Conservation (phyloP, 495 filamentous ascomycete species). For the Schizothecium vesticola region DNA sequence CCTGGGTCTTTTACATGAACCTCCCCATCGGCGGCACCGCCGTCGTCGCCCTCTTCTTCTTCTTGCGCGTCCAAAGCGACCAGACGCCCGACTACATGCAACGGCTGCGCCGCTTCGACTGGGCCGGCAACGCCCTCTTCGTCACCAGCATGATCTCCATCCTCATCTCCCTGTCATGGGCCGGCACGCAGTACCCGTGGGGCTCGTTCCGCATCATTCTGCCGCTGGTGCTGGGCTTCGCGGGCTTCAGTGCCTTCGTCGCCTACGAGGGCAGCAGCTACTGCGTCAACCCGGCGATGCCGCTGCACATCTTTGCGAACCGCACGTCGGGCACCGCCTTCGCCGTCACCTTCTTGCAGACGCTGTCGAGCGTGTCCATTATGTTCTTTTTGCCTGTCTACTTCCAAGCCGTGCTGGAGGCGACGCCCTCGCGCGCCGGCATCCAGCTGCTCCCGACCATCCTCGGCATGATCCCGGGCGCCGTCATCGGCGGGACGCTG, state of each 20-base stretch:
- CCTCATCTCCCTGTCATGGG: slow-evolving; percentile 21
- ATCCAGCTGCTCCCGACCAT: slow-evolving; percentile 34
- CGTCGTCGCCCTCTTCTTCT: slow-evolving; percentile 25
- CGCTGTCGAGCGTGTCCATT: slow-evolving; percentile 28
- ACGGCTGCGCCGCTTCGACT: slow-evolving; percentile 27
- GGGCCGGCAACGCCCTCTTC: slow-evolving; percentile 26
- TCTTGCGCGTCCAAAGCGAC: slow-evolving; percentile 28
- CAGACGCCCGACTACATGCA: slow-evolving; percentile 9
- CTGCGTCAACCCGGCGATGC: slow-evolving; percentile 28
- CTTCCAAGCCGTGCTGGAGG: slow-evolving; percentile 39
- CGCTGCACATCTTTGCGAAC: slow-evolving; percentile 24
- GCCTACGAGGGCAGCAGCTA: slow-evolving; percentile 17
- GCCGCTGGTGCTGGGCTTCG: slow-evolving; percentile 24
- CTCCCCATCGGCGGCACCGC: slow-evolving; percentile 27
- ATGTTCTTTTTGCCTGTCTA: slow-evolving; percentile 47
- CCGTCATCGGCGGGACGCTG: slow-evolving; percentile 26
- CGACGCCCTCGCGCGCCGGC: slow-evolving; percentile 32
- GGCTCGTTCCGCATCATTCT: slow-evolving; percentile 24
- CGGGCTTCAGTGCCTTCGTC: slow-evolving; percentile 19
- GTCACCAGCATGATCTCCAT: slow-evolving; percentile 24
- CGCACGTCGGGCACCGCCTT: slow-evolving; percentile 24
- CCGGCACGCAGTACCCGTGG: slow-evolving; percentile 26
- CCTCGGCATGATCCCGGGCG: slow-evolving; percentile 27
- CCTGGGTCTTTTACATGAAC: slow-evolving; percentile 38
- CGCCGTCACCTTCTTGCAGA: slow-evolving; percentile 24